Conservation (phyloP, 495 filamentous ascomycete genomes). For the Elaphomyces granulatus region DNA sequence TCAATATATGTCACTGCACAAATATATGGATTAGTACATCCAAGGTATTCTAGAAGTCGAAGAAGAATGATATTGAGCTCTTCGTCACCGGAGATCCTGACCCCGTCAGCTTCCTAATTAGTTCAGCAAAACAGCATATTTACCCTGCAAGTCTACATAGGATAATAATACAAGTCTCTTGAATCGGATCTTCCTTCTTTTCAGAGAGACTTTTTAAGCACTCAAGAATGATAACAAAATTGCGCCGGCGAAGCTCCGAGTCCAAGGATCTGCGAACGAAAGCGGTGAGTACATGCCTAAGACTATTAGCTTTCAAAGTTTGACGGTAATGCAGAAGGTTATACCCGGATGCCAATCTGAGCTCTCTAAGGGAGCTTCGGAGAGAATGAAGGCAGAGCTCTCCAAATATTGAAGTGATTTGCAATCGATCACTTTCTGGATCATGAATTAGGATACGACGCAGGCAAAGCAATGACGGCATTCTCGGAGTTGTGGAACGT, state of each 20-base stretch:
- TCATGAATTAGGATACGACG: constrained; percentile 54
- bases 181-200: constrained; percentile 42
- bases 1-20: constrained; percentile 70
- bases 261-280: constrained; percentile 44
- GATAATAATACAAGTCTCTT: constrained; percentile 75
- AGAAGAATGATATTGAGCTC: constrained; percentile 76
- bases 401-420: constrained; percentile 52
- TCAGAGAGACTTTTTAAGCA: constrained; percentile 57
- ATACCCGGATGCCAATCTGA: constrained; percentile 67
- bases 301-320: constrained; percentile 16
- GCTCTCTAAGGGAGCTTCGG: constrained; percentile 68
- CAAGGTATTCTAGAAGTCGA: constrained; percentile 72
- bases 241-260: constrained; percentile 38
- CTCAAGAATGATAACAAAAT: constrained; percentile 51
- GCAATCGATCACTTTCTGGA: constrained; percentile 37
- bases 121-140: constrained; percentile 7
- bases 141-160: constrained; percentile 68
- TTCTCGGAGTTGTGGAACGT: constrained; percentile 45
- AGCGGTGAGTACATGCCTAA: constrained; percentile 45
- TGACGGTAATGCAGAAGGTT: background rate
- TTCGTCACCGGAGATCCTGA: constrained; percentile 49
- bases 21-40: constrained; percentile 64
- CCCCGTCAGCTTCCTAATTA: background rate
- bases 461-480: constrained; percentile 58
- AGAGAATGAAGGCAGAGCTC: constrained; percentile 71